phyloP scores from a whole-genome alignment of 2,329 filamentous ascomycete genomes.

The Fusarium sp. region DNA sequence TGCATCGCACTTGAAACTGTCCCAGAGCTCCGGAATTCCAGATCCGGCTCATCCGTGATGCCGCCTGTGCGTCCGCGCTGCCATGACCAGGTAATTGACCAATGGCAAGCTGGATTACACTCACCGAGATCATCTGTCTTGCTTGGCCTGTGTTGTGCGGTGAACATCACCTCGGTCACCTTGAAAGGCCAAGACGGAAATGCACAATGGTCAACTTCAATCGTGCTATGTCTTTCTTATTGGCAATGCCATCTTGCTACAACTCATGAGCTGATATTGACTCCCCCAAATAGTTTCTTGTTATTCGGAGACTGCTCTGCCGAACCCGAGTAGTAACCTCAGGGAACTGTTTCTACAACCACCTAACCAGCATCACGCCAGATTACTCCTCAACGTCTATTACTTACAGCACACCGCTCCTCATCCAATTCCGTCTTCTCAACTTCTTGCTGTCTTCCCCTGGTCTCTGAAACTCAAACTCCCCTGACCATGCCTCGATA shows the following conservation, averaged over 20 bases:
- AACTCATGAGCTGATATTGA: conserved; percentile 13
- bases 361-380: conserved; percentile 15
- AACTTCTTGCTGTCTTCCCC: conserved; percentile 13
- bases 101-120: conserved; percentile 27
- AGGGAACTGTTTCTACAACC: conserved; percentile 16
- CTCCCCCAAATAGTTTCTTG: neutral
- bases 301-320: conserved; percentile 4
- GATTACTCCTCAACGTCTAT: conserved; percentile 14
- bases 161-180: conserved; percentile 21
- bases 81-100: conserved; percentile 39
- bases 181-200: neutral
- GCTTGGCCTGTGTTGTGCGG: conserved; percentile 28
- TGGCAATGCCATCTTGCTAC: conserved; percentile 20
- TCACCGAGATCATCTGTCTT: conserved; percentile 41
- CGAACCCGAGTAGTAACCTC: conserved; percentile 9
- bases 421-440: conserved; percentile 15
- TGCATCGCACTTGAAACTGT: conserved; percentile 19
- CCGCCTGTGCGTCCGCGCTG: conserved; percentile 9
- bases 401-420: conserved; percentile 21
- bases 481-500: conserved; percentile 20
- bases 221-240: conserved; percentile 3
- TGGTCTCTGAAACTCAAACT: conserved; percentile 27
- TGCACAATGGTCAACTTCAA: conserved; percentile 2
- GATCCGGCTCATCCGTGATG: conserved; percentile 47
- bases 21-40: conserved; percentile 49